phyloP scores from a whole-genome alignment of 805 yeast genomes.

The Phaffomyces antillensis region DNA sequence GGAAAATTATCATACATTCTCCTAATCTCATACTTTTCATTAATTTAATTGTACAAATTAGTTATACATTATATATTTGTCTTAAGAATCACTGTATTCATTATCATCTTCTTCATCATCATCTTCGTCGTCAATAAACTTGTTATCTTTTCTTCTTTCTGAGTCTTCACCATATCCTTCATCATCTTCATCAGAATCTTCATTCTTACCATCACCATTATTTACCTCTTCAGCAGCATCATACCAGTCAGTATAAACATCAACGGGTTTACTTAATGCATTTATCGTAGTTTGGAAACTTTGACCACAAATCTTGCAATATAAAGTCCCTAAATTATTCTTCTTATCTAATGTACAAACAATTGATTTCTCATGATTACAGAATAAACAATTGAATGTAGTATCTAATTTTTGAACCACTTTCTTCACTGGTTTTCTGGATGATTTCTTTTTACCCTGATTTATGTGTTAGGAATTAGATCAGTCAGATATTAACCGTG shows the following conservation, averaged over 20 bases:
- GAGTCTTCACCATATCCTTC: conserved; percentile 9
- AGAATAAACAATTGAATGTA: conserved; percentile 83
- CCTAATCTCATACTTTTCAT: background rate
- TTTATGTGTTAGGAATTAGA: conserved; percentile 1
- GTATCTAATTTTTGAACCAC: conserved; percentile 75
- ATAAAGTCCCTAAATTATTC: conserved; percentile 72
- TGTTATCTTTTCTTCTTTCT: conserved; percentile 13
- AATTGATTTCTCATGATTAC: conserved; percentile 92
- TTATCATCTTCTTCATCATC: conserved; percentile 23
- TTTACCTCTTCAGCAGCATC: conserved; percentile 82
- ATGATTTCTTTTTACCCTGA: conserved; percentile 78
- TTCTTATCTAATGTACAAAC: conserved; percentile 84
- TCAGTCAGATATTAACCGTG: no score
- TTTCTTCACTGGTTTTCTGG: conserved; percentile 74
- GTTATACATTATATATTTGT: no score
- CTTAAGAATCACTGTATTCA: conserved; percentile 19
- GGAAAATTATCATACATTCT: background rate
- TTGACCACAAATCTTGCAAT: conserved; percentile 93
- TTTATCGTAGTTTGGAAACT: conserved; percentile 84
- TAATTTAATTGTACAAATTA: background rate
- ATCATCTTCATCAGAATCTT: conserved; percentile 22
- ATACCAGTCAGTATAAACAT: conserved; percentile 94
- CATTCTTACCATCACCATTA: conserved; percentile 31
- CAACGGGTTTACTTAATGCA: conserved; percentile 76
- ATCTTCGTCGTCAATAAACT: conserved; percentile 14